Base-by-base conservation (phyloP, 1,284 basidiomycete genomes). In the Boletus nobilissimus region DNA sequence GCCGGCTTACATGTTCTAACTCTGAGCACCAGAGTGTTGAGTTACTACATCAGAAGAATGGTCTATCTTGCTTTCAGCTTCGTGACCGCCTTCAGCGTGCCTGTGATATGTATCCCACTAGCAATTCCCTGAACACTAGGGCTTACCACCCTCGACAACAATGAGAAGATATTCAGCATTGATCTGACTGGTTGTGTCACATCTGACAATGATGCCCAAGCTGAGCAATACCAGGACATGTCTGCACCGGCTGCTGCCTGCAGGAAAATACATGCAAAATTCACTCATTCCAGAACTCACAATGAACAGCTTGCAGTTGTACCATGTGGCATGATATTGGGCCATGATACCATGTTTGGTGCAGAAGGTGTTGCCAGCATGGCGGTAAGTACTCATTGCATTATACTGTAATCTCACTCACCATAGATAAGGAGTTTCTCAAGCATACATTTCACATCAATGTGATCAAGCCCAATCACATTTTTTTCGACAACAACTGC, bases 401-500 rank as follows among this genome's bases (percentile, higher is more conserved):
- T n/a, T n/a, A n/a, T n/a, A n/a, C n/a, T n/a, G n/a, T n/a, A n/a
- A n/a, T n/a, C n/a, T n/a, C 48, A n/a, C n/a, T n/a, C n/a, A n/a
- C n/a, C n/a, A n/a, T n/a, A n/a, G n/a, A n/a, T n/a, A n/a, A 48
- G 81, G 78, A 81, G 22, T 73, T 86, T 51, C 64, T 84, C 68
- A 84, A 83, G 72, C 40, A 36, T 6, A 76, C 60, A 0, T 78
- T 79, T 11, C 32, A 7, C 0, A 54, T 73, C 0, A 38, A 79
- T 5, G 51, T 18, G 0, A 5, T 76, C 18, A 79, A 79, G 8
- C 74, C 64, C 84, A 26, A 82, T 1, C 81, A 84, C 32, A 70
- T 88, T 0, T 84, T 87, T 48, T 88, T 84, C 48, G 84, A 89
- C 77, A 88, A 86, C 67, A 88, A 87, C 67, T 89, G 88, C 76